Evolutionary conservation across 345 rosid species (phyloP).

Genomic region (Euphorbia tirucalli): DNA sequence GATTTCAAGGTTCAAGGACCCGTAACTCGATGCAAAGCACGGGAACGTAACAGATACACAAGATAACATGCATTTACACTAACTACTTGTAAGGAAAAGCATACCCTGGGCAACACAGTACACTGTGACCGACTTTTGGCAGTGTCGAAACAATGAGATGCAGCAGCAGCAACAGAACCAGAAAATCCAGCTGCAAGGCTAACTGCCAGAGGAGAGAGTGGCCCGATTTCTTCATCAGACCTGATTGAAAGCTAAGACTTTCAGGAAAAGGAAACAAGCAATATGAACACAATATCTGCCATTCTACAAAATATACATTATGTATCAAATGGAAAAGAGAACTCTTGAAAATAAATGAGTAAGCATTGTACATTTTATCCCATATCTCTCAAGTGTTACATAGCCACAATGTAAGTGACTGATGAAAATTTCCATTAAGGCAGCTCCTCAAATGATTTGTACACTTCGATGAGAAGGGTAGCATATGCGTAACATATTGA

Average conservation of each 20-base stretch:
- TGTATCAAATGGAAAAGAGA: neutral
- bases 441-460: neutral
- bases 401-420: neutral
- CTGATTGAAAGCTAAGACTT: conserved; percentile 35
- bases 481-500: neutral
- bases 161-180: conserved; percentile 80
- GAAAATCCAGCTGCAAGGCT: conserved; percentile 85
- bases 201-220: conserved; percentile 61
- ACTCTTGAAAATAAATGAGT: neutral
- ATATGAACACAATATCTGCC: too few species aligned
- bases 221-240: conserved; percentile 69
- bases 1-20: too few species aligned
- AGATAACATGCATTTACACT: neutral
- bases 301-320: neutral
- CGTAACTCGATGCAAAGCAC: too few species aligned
- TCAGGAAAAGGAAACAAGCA: neutral
- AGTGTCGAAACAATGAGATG: conserved; percentile 91
- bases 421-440: neutral
- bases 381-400: neutral
- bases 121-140: conserved; percentile 79
- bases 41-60: too few species aligned
- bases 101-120: conserved; percentile 82
- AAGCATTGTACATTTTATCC: too few species aligned
- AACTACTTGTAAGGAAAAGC: neutral
- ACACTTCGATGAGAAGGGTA: neutral